Conservation (phyloP, 768 basidiomycete species). For the Pilatotrama ljubarskyi region DNA sequence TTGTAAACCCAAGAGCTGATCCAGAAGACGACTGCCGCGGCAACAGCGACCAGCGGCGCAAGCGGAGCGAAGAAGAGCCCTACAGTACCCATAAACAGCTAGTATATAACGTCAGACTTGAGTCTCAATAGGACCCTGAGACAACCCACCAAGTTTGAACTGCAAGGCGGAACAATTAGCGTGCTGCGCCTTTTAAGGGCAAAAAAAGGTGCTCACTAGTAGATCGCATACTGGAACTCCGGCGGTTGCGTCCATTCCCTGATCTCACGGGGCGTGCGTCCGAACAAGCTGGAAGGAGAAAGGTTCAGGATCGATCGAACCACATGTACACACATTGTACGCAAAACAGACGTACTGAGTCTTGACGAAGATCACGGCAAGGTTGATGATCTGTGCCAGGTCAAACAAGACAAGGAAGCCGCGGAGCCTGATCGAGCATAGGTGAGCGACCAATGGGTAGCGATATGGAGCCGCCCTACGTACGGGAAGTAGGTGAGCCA, state of each 20-base stretch:
- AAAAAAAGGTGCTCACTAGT: constrained; percentile 62
- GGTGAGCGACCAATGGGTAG: not conserved
- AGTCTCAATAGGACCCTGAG: constrained; percentile 7
- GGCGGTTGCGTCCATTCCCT: constrained; percentile 90
- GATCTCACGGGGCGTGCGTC: constrained; percentile 87
- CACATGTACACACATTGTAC: not conserved
- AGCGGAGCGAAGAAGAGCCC: constrained; percentile 93
- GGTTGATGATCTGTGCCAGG: constrained; percentile 91
- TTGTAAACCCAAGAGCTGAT: constrained; percentile 87
- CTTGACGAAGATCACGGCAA: constrained; percentile 82
- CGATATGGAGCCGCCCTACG: not conserved
- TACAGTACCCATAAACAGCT: constrained; percentile 92
- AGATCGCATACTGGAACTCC: constrained; percentile 84
- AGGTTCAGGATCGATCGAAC: constrained; percentile 1
- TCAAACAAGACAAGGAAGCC: constrained; percentile 96
- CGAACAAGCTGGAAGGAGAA: constrained; percentile 59
- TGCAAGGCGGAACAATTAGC: not conserved
- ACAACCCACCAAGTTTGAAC: constrained; percentile 14
- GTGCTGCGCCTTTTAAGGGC: not conserved
- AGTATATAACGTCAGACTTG: not conserved
- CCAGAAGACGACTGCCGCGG: constrained; percentile 87
- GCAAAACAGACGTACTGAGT: constrained; percentile 56
- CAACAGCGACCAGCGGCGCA: constrained; percentile 85
- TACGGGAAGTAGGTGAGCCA: constrained; percentile 95
- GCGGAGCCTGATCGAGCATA: constrained; percentile 58